phyloP scores from a whole-genome alignment of 441 rosid genomes.

The Macaranga tanarius region DNA sequence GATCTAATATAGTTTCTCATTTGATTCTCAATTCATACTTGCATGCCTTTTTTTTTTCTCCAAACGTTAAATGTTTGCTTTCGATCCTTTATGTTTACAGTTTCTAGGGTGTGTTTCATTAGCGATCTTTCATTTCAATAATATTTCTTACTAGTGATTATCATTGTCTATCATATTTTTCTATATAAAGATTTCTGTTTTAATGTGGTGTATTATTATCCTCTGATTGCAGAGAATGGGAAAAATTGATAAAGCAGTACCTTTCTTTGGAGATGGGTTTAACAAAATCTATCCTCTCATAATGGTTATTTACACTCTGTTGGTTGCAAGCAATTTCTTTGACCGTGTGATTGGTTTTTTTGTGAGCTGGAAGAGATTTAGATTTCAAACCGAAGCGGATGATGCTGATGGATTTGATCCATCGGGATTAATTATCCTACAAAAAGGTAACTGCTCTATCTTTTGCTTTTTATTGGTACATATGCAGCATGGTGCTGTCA shows the following conservation, averaged over 20 bases:
- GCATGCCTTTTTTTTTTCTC: not conserved
- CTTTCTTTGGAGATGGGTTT: conserved; percentile 77
- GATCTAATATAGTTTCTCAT: not conserved
- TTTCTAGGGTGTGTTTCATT: not conserved
- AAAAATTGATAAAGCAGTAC: conserved; percentile 76
- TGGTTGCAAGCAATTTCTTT: conserved; percentile 95
- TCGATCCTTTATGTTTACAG: not conserved
- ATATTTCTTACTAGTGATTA: not conserved
- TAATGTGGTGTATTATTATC: conserved; percentile 12
- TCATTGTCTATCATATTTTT: not conserved
- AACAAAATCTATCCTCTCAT: conserved; percentile 95
- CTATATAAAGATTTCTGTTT: conserved; percentile 17
- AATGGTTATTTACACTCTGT: conserved; percentile 88
- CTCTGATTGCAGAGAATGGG: conserved; percentile 83
- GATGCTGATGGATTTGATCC: conserved; percentile 93
- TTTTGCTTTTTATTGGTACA: not conserved
- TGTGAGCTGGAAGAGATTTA: conserved; percentile 91
- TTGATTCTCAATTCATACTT: not conserved
- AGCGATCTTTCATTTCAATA: not conserved
- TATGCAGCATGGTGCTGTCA: not conserved
- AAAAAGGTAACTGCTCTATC: conserved; percentile 56
- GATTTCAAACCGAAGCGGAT: conserved; percentile 78
- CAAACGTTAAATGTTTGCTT: not conserved
- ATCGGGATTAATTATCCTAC: conserved; percentile 83
- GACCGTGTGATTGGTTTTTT: conserved; percentile 82